Base-by-base conservation (phyloP, 1,284 basidiomycete species). In the Rhodotorula sp. region DNA sequence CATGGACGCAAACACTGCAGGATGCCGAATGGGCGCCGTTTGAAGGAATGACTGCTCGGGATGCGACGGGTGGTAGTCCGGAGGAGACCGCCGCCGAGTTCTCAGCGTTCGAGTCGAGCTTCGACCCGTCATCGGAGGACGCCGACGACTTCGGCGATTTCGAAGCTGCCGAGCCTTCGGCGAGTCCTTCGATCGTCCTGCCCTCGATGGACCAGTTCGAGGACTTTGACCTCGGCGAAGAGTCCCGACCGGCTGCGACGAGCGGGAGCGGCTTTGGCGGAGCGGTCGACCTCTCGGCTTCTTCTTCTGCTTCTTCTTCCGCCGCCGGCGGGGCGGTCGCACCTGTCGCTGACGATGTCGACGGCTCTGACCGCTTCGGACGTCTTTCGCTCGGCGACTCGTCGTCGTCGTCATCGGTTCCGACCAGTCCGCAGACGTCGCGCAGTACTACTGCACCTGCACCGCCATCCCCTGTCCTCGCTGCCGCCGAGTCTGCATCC, bases 1-100 rank as follows among this genome's bases (percentile, higher is more conserved):
- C 37, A 42, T 42, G 37, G 37, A 10, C 12, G 37, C 37, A 42
- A 8, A 42, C 37, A 37, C 18, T 72, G 84, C 86, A 89, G 66
- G 86, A 85, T 37, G 77, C 71, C 55, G 70, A 70, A 1, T 90
- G 89, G 80, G 90, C 89, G 3, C 88, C 90, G 4, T 91, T 91
- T 81, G 76, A 77, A n/a, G 64, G 57, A 6, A 42, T 42, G 10
- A 42, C 37, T 42, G 37, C 37, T 42, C 37, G 37, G 37, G 10
- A 42, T 42, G 2, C 15, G 20, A 49, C 20, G 15, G 29, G n/a
- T 26, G 26, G 29, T 17, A 17, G 26, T 29, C 14, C 53, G 53
- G 29, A 22, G n/a, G 53, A 17, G 14, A 10, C 26, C 26, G 18
- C 26, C 26, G 53, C n/a, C 53, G 53, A 29, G 17, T 54, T 54